phyloP scores from a whole-genome alignment of 2,329 filamentous ascomycete genomes.

The Rhinocladiella similis region DNA sequence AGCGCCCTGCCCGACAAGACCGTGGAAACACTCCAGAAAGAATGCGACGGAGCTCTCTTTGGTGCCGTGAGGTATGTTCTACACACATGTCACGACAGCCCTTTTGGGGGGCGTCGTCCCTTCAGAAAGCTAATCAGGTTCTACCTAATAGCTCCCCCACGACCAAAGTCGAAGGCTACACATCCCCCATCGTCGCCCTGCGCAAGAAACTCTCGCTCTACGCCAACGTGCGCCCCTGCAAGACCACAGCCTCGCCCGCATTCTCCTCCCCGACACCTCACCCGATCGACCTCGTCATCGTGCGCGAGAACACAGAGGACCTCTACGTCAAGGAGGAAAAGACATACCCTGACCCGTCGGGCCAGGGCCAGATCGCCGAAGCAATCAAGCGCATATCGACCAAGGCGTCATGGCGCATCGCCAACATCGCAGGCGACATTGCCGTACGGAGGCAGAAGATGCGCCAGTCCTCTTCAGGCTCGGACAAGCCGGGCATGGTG shows the following conservation, averaged over 20 bases:
- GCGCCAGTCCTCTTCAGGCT: constrained; percentile 54
- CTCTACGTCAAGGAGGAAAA: constrained; percentile 96
- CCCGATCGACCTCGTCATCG: constrained; percentile 94
- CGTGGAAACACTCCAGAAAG: constrained; percentile 80
- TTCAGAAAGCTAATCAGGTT: too few species aligned
- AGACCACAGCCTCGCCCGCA: constrained; percentile 63
- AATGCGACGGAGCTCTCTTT: constrained; percentile 95
- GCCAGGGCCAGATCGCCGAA: constrained; percentile 80
- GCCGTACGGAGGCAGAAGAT: constrained; percentile 82
- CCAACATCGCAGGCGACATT: constrained; percentile 91
- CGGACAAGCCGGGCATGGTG: constrained; percentile 63
- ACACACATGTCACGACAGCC: not conserved
- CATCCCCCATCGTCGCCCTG: constrained; percentile 91
- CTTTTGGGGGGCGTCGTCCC: too few species aligned
- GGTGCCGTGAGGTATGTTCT: constrained; percentile 73
- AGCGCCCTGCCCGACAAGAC: constrained; percentile 86
- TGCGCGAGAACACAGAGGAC: constrained; percentile 98
- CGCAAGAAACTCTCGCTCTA: constrained; percentile 94
- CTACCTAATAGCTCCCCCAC: constrained; percentile 80
- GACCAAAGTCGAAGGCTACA: constrained; percentile 89
- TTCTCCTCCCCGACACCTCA: constrained; percentile 44
- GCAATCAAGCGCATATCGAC: constrained; percentile 97
- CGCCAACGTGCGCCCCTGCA: constrained; percentile 95
- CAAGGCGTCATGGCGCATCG: constrained; percentile 80
- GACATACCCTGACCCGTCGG: constrained; percentile 68